phyloP scores from a whole-genome alignment of 2,329 filamentous ascomycete genomes.

The Scolecobasidium constrictum region DNA sequence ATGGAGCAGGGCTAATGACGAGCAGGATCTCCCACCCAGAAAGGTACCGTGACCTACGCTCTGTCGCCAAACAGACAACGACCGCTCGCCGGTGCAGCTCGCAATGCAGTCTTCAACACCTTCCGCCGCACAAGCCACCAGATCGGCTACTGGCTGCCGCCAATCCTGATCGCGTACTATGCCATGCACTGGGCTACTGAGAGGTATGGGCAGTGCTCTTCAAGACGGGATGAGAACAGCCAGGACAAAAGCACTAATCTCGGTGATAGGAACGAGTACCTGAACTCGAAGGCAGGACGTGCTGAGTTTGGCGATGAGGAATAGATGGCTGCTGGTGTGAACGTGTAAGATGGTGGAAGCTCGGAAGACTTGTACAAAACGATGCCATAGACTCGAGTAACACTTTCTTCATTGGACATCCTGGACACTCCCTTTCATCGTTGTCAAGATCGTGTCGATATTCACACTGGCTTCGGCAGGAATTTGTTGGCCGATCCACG shows the following conservation, averaged over 20 bases:
- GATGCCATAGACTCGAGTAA: too few relatives aligned
- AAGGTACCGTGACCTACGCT: constrained; percentile 58
- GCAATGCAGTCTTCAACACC: constrained; percentile 90
- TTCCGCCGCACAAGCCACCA: constrained; percentile 78
- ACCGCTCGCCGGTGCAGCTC: constrained; percentile 63
- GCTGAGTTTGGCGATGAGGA: constrained; percentile 38
- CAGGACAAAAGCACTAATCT: background rate
- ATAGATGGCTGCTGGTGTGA: too few relatives aligned
- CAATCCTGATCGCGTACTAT: constrained; percentile 68
- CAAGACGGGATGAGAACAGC: background rate
- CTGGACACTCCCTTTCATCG: too few relatives aligned
- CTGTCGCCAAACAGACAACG: constrained; percentile 82
- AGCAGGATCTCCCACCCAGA: constrained; percentile 30
- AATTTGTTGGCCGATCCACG: too few relatives aligned
- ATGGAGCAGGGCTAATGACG: background rate
- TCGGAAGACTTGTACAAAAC: too few relatives aligned
- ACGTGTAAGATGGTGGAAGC: too few relatives aligned
- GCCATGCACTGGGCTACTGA: constrained; percentile 84
- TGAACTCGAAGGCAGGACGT: constrained; percentile 69
- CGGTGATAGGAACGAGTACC: constrained; percentile 59
- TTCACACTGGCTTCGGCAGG: too few relatives aligned
- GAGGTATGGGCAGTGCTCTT: constrained; percentile 48
- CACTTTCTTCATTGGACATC: too few relatives aligned
- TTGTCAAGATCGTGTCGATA: too few relatives aligned
- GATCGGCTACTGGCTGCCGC: constrained; percentile 79